Evolutionary conservation across 768 basidiomycete species (phyloP), one percentile per base, ranked within the genome.

Genomic region (Lentinula sp.): DNA sequence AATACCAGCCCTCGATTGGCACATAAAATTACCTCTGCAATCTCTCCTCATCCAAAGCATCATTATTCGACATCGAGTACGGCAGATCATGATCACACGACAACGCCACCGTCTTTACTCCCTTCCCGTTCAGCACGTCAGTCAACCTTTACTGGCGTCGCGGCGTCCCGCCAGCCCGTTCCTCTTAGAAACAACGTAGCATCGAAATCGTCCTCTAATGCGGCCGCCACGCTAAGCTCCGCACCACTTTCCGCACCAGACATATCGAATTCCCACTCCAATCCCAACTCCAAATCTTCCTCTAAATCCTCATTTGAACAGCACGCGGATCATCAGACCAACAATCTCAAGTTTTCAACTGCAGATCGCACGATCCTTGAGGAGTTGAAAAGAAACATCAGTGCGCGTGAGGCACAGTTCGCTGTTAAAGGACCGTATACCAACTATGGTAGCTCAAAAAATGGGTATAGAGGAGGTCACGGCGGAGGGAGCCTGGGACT

Each of bases 301-400:
- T 52, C 51, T 13, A 54, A 54, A 40, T 54, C 53, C 37, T 54
- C 53, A 37, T 18, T 54, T 10, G 53, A 54, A 39, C 46, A 48
- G 3, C 46, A 48, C n/a, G 21, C 21, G 7, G 46, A 48, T 48
- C 46, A 48, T 7, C 18, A 23, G 46, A 48, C 46, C 11, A 64
- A 62, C 5, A 65, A 72, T 61, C 69, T 67, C 52, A 78, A 79
- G 61, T 84, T 86, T 68, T 84, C 84, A 2, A 85, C 85, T 0
- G 79, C 82, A 10, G 86, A 87, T 69, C 79, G 85, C 21, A 79
- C 82, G 5, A 86, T 86, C 52, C 73, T 86, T 3, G 74, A 81
- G 62, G 84, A 86, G 65, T 74, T 86, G 40, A 80, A 80, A 65
- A 76, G 77, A 50, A 79, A 76, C 60, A 77, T 83, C 45, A 72